These are phyloP conservation scores for Diaporthe nobilis DNA, from an alignment of 2,329 filamentous ascomycete species.

Conservation along the genomic window DNA sequence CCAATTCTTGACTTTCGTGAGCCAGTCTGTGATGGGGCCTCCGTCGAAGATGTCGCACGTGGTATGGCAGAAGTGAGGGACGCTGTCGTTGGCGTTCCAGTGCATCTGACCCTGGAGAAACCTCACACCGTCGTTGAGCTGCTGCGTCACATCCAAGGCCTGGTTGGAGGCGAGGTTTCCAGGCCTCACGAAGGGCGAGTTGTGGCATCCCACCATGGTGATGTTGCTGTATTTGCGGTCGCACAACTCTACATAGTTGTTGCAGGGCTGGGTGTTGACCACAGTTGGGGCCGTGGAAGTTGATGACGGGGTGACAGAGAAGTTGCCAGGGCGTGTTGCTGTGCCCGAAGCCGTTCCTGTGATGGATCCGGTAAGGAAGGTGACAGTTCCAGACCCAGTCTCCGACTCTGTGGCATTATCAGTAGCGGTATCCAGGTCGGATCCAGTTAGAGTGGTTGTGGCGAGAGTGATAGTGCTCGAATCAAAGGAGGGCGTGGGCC, in stretches of 20 bases:
- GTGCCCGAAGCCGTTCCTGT: slow-evolving; percentile 56
- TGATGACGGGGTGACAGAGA: slow-evolving; percentile 59
- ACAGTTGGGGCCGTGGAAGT: slow-evolving; percentile 58
- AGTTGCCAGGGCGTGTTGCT: slow-evolving; percentile 53
- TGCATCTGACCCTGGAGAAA: slow-evolving; percentile 76
- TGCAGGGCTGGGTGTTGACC: slow-evolving; percentile 84
- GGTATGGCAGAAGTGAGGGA: slow-evolving; percentile 86
- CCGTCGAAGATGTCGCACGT: slow-evolving; percentile 86
- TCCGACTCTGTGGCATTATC: slow-evolving; percentile 50
- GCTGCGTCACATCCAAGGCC: slow-evolving; percentile 73
- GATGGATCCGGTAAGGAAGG: slow-evolving; percentile 62
- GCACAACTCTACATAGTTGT: slow-evolving; percentile 84
- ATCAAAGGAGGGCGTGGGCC: slow-evolving; percentile 58
- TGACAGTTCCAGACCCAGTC: slow-evolving; percentile 51
- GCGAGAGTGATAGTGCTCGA: slow-evolving; percentile 56
- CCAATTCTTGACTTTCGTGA: slow-evolving; percentile 79
- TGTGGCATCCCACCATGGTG: slow-evolving; percentile 83
- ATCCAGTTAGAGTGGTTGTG: slow-evolving; percentile 46
- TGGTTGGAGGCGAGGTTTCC: slow-evolving; percentile 86
- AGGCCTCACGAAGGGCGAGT: slow-evolving; percentile 80
- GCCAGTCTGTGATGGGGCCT: slow-evolving; percentile 82
- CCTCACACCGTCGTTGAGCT: slow-evolving; percentile 83
- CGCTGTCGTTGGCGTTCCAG: slow-evolving; percentile 63
- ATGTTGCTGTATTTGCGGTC: slow-evolving; percentile 84
- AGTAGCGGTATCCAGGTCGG: slow-evolving; percentile 42